Conservation (phyloP, 768 basidiomycete genomes). For the Boletus tylopilopsis region DNA sequence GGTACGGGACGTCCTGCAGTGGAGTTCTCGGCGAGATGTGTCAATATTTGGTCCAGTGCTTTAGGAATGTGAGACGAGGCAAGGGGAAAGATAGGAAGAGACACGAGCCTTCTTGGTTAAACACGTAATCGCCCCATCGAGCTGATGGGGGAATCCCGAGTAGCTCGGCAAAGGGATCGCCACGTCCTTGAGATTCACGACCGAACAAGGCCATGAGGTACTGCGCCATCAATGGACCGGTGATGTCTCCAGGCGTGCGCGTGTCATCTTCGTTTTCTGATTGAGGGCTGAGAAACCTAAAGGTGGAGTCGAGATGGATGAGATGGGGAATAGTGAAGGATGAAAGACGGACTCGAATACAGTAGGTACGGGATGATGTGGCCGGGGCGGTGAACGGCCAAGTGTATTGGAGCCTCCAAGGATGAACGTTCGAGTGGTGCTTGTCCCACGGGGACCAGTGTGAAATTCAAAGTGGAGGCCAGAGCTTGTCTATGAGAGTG, state of each 20-base stretch:
- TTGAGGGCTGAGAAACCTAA: constrained; percentile 36
- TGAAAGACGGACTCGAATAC: constrained; percentile 49
- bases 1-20: constrained; percentile 74
- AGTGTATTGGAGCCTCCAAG: constrained; percentile 34
- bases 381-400: constrained; percentile 21
- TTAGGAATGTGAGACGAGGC: constrained; percentile 8
- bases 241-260: constrained; percentile 40
- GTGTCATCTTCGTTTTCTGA: constrained; percentile 8
- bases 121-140: constrained; percentile 87
- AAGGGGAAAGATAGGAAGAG: not conserved
- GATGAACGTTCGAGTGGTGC: constrained; percentile 33
- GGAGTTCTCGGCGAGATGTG: constrained; percentile 82
- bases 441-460: constrained; percentile 25
- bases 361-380: constrained; percentile 33
- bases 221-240: constrained; percentile 65
- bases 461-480: constrained; percentile 37
- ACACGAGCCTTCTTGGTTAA: constrained; percentile 77
- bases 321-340: not conserved
- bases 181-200: constrained; percentile 28
- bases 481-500: constrained; percentile 10
- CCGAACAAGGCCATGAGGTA: constrained; percentile 63
- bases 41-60: constrained; percentile 84
- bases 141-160: constrained; percentile 48
- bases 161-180: constrained; percentile 43
- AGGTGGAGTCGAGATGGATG: not conserved